Percentiles rank a stretch among this genome's conserved stretches.
phyloP scores from a whole-genome alignment of 192 early-diverging fungal species.

The Piromyces sp. region DNA sequence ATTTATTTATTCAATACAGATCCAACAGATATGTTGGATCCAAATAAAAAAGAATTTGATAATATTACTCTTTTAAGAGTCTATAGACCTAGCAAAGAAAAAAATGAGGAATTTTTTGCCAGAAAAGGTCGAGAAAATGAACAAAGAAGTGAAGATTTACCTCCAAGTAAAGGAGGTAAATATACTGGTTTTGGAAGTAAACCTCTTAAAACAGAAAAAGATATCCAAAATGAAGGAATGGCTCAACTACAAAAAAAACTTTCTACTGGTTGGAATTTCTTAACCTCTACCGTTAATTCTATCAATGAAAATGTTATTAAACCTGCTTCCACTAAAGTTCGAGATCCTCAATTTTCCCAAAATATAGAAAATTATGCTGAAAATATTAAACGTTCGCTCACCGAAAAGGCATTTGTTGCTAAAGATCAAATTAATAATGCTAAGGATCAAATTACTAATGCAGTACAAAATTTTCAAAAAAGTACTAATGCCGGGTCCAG shows the following conservation, averaged over 20 bases:
- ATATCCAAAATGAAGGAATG: neutral
- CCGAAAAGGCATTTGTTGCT: neutral
- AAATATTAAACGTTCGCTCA: neutral
- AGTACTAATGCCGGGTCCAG: too few species aligned
- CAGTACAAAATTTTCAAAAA: neutral
- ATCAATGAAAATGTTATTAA: slow-evolving; percentile 49
- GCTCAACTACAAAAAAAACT: neutral
- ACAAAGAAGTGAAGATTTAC: slow-evolving; percentile 30
- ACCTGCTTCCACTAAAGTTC: slow-evolving; percentile 37
- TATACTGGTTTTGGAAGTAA: slow-evolving; percentile 56
- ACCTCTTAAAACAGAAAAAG: neutral
- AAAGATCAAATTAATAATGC: neutral
- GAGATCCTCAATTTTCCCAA: slow-evolving; percentile 45
- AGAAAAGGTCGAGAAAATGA: slow-evolving; percentile 39
- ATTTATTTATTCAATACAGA: neutral
- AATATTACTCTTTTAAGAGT: neutral
- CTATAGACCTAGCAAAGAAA: slow-evolving; percentile 23
- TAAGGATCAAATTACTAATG: too few species aligned
- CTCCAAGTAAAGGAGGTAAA: slow-evolving; percentile 60
- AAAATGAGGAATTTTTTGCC: slow-evolving; percentile 67
- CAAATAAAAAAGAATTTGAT: neutral
- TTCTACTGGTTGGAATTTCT: neutral
- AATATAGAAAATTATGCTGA: slow-evolving; percentile 37
- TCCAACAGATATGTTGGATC: neutral
- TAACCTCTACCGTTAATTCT: neutral